These are phyloP conservation scores for Globisporangium parvum DNA, from an alignment of 352 stramenopile species.

Conservation along the genomic window DNA sequence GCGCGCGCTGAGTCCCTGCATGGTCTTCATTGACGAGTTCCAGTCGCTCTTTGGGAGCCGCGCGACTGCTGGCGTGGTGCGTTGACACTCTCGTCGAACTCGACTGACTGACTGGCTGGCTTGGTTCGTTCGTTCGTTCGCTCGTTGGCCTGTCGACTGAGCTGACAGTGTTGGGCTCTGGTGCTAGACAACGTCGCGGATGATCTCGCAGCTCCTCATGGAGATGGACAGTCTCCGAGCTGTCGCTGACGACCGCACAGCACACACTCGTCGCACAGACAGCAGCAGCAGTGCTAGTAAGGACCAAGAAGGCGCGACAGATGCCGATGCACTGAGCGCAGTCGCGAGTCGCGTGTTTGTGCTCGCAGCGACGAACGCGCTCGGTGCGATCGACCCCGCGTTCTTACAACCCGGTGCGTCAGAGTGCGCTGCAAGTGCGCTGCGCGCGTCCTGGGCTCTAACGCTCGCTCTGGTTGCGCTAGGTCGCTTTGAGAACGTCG, in stretches of 20 bases:
- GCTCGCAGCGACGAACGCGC: conserved; percentile 67
- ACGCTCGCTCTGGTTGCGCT: not conserved
- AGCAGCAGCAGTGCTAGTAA: not conserved
- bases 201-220: conserved; percentile 83
- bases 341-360: conserved; percentile 62
- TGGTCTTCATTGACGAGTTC: conserved; percentile 88
- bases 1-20: conserved; percentile 66
- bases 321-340: conserved; percentile 6
- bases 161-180: not conserved
- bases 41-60: conserved; percentile 81
- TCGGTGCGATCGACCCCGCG: conserved; percentile 71
- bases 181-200: conserved; percentile 59
- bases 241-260: conserved; percentile 34
- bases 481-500: conserved; percentile 82
- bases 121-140: too few relatives aligned
- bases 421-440: not conserved
- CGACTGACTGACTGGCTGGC: not conserved
- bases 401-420: conserved; percentile 71
- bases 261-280: conserved; percentile 6
- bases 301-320: not conserved
- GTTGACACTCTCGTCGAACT: not conserved
- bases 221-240: conserved; percentile 73
- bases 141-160: not conserved
- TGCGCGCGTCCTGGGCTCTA: not conserved
- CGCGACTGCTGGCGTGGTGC: conserved; percentile 53